A percentile compares a stretch with the other conserved stretches of the same genome.
Evolutionary conservation across 2,329 filamentous ascomycete genomes (phyloP).

Genomic region (Fusarium sp.): DNA sequence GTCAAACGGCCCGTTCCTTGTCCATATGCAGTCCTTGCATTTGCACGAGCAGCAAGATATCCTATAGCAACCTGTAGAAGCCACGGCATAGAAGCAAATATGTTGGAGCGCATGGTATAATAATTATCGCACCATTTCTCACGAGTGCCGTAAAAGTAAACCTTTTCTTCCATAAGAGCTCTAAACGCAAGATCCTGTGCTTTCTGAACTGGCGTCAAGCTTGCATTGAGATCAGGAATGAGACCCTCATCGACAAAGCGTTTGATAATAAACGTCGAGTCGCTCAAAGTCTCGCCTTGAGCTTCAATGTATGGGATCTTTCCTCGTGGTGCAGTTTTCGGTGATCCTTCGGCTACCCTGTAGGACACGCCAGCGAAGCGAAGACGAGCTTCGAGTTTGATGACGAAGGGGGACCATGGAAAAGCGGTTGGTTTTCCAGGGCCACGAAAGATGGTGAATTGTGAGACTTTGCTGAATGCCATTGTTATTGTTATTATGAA

Average conservation of each 20-base stretch:
- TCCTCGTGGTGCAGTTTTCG: constrained; percentile 58
- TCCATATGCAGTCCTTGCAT: constrained; percentile 57
- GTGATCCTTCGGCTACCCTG: constrained; percentile 54
- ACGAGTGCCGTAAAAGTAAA: constrained; percentile 64
- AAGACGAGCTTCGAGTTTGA: constrained; percentile 69
- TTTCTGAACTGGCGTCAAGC: constrained; percentile 50
- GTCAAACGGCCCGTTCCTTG: constrained; percentile 65
- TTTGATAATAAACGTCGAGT: constrained; percentile 65
- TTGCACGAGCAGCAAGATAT: constrained; percentile 56
- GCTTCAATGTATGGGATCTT: constrained; percentile 68
- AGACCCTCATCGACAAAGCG: constrained; percentile 51
- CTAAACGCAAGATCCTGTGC: constrained; percentile 62
- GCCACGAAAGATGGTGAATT: constrained; percentile 58
- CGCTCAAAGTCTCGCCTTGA: constrained; percentile 50
- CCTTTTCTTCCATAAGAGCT: constrained; percentile 67
- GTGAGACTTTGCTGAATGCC: background rate
- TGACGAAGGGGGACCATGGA: constrained; percentile 70
- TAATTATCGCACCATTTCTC: constrained; percentile 70
- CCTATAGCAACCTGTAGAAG: constrained; percentile 62
- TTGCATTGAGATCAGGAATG: constrained; percentile 58
- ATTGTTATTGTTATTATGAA: background rate
- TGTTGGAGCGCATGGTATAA: constrained; percentile 63
- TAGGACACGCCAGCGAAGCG: constrained; percentile 63
- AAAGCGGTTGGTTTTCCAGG: constrained; percentile 52
- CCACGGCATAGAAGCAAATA: constrained; percentile 60